Base-by-base conservation (phyloP, 1,284 basidiomycete genomes). In the Sphagnurus paluster region DNA sequence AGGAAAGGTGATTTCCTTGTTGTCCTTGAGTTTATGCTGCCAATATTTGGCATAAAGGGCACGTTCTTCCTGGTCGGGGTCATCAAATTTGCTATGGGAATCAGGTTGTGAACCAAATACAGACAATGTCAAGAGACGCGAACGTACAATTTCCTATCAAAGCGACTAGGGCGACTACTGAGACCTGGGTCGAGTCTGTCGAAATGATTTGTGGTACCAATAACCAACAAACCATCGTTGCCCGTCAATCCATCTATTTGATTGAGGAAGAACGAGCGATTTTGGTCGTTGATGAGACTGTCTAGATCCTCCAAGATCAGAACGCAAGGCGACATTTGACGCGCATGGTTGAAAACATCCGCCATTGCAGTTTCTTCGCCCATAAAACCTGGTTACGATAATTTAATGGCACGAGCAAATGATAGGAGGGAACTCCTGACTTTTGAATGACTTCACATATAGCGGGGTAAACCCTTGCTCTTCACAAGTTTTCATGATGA, bases 211-310 rank as follows among this genome's bases (percentile, higher is more conserved):
- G 90, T 92, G 0, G 90, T 87, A 11, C 79, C 87, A 53, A 92
- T 83, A 58, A 91, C 70, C 34, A 92, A 74, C 6, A 93, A 55
- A 0, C 90, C 90, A 53, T 91, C 81, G 56, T 92, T 92, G 24
- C 81, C 76, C 56, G 81, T 77, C 21, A 89, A 64, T 1, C 87
- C 87, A 54, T 89, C 86, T 9, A 92, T 69, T 58, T 91, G 84
- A 59, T 92, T 92, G 39, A 93, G 72, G 78, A 93, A 93, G 73
- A 87, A 92, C 0, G 87, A 87, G 19, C 89, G 78, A 58, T 90
- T 91, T 7, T 62, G 39, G 56, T 90, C 79, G 50, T 79, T 87
- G 68, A 93, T 87, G 38, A 90, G 71, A 52, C 82, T 85, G 58
- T 93, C 90, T 5, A 93, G 68, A 61, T 93, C 90, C 63, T 93